Evolutionary conservation across 352 stramenopile genomes (phyloP), one percentile per base, ranked within the genome.

Genomic region (Pythium pyrilobum): DNA sequence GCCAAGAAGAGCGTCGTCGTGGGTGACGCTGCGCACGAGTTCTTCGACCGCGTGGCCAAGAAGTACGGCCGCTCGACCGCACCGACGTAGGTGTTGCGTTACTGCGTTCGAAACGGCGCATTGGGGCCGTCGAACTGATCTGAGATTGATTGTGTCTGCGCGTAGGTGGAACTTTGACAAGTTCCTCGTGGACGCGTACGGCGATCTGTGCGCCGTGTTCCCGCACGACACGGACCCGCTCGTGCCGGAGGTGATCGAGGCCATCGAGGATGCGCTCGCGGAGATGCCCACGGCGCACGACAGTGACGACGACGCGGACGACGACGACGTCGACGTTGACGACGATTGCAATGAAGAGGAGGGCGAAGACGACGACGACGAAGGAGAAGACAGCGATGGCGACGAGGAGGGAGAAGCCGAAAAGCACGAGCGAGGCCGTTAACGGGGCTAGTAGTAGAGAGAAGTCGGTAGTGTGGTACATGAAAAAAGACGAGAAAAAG

Each of bases 141-240:
- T n/a, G n/a, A n/a, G n/a, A n/a, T n/a, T n/a, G n/a, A n/a, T n/a
- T 52, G 13, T 55, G 24, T 11, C 40, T 33, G 3, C 7, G 18
- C 51, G 31, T 48, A 79, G 69, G 42, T 85, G 79, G 79, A 90
- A 90, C 38, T 90, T 90, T 60, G 80, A 90, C 76, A 90, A 90
- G 62, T 90, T 90, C 56, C 36, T 90, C 34, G 57, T 90, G 37
- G 77, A 90, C 37, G 56, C 79, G 23, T 54, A 66, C 25, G 80
- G 80, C 41, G 71, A 87, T 36, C 56, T 90, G 52, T 55, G 65
- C 29, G 80, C 80, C 1, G 80, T 90, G 46, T 90, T 87, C 42
- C 80, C 80, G 24, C 77, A 85, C 27, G 77, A 88, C 61, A 87
- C 78, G 20, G 74, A 87, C n/a, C 80, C 77, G 21, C 56, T 88